Percentiles rank a stretch among this genome's conserved stretches.
Evolutionary conservation across 2,329 filamentous ascomycete species (phyloP).

Genomic region (Diaporthe vexans): DNA sequence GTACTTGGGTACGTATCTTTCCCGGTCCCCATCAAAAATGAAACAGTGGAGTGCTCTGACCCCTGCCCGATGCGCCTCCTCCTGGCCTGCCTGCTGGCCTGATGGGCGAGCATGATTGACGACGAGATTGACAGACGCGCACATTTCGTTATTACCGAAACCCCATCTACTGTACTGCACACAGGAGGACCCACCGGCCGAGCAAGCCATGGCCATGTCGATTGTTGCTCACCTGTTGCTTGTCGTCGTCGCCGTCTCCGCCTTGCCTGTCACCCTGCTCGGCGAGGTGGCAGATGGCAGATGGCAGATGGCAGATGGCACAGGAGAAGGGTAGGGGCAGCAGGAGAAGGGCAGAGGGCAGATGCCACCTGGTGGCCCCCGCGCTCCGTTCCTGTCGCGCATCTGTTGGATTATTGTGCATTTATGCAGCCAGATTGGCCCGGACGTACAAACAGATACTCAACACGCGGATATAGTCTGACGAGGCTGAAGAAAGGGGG

Average conservation of each 20-base stretch:
- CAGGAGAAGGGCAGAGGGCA: neutral
- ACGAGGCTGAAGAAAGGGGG: conserved; percentile 33
- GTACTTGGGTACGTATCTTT: conserved; percentile 14
- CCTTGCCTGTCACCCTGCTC: conserved; percentile 13
- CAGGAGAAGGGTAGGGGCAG: neutral
- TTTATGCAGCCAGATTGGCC: conserved; percentile 19
- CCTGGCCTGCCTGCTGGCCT: conserved; percentile 33
- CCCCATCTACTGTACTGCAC: conserved; percentile 22
- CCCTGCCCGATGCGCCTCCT: conserved; percentile 29
- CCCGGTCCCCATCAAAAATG: conserved; percentile 32
- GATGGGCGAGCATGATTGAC: conserved; percentile 36
- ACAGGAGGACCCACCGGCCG: neutral
- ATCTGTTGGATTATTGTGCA: conserved; percentile 20
- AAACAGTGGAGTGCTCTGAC: conserved; percentile 39
- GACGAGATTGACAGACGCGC: conserved; percentile 30
- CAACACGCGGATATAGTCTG: conserved; percentile 1
- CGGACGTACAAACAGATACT: neutral
- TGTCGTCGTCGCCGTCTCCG: conserved; percentile 14
- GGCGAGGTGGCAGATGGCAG: neutral
- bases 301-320: neutral
- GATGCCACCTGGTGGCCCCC: conserved; percentile 25
- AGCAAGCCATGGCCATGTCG: conserved; percentile 19
- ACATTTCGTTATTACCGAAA: conserved; percentile 43
- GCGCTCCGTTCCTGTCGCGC: conserved; percentile 30
- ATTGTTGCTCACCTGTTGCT: neutral